phyloP scores from a whole-genome alignment of 1,139 yeast genomes.

The Magnusiomyces suaveolens region DNA sequence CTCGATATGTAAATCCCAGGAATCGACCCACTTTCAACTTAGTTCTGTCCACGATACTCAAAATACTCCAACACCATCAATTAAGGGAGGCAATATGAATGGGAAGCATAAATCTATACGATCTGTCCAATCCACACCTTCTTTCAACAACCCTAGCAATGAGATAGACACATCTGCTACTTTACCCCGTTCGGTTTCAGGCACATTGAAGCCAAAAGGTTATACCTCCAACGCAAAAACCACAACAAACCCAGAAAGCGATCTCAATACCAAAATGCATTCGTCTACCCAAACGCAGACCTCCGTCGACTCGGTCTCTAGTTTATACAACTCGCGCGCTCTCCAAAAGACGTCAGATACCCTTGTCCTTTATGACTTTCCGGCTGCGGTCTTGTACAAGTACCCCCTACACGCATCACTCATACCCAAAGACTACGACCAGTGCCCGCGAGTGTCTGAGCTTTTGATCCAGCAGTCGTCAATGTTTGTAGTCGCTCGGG shows the following conservation, averaged over 20 bases:
- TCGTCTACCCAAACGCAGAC: background rate
- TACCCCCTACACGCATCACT: constrained; percentile 5
- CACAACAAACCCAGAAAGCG: background rate
- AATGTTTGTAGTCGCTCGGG: constrained; percentile 29
- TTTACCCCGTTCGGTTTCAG: background rate
- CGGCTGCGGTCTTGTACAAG: constrained; percentile 7
- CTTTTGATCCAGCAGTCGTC: constrained; percentile 3
- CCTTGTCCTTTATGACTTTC: constrained; percentile 16
- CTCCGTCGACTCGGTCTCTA: background rate
- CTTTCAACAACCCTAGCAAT: background rate
- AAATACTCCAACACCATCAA: background rate
- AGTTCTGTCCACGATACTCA: background rate
- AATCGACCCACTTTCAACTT: background rate
- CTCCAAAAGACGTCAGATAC: background rate
- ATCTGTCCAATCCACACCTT: background rate
- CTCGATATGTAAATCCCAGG: background rate
- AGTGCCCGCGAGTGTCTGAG: constrained; percentile 8
- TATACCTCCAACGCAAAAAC: background rate
- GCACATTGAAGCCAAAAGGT: background rate
- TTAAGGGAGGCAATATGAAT: background rate
- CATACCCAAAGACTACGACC: constrained; percentile 7
- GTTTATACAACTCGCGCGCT: background rate
- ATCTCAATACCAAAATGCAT: background rate
- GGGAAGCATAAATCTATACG: background rate
- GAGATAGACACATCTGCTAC: background rate